A percentile compares a stretch with the other conserved stretches of the same genome.
Evolutionary conservation across 805 yeast genomes (phyloP).

Genomic region (Wickerhamiella allomyrinae): DNA sequence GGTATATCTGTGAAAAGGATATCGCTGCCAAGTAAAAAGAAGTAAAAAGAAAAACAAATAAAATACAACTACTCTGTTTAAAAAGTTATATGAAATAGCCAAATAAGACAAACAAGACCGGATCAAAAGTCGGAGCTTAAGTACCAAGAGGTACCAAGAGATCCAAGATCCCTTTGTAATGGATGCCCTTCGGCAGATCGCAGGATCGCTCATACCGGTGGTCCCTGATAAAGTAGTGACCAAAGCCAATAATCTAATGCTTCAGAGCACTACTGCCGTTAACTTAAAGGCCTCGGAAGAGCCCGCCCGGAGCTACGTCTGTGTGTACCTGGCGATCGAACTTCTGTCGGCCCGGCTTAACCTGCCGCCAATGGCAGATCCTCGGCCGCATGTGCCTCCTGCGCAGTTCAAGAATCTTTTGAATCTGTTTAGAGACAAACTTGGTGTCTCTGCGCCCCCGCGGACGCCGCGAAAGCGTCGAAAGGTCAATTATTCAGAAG

Average conservation of each 20-base stretch:
- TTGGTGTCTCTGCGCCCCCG: not conserved
- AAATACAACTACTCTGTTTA: too few relatives aligned
- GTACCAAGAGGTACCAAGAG: too few relatives aligned
- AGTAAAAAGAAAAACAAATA: too few relatives aligned
- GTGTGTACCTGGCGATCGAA: slow-evolving; percentile 16
- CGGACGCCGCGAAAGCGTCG: not conserved
- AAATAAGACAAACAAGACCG: too few relatives aligned
- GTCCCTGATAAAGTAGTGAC: slow-evolving; percentile 9
- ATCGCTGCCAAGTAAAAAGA: too few relatives aligned
- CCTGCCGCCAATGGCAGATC: slow-evolving; percentile 1
- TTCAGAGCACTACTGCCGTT: slow-evolving; percentile 13
- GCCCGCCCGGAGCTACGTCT: slow-evolving; percentile 16
- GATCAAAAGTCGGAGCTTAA: too few relatives aligned
- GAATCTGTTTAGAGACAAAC: not conserved
- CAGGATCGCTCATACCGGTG: slow-evolving; percentile 3
- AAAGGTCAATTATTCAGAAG: too few relatives aligned
- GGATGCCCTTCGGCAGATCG: slow-evolving; percentile 3
- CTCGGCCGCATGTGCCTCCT: not conserved
- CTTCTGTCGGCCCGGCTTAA: slow-evolving; percentile 3
- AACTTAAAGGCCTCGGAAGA: slow-evolving; percentile 15
- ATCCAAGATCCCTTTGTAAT: too few relatives aligned
- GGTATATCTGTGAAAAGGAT: too few relatives aligned
- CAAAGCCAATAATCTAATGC: slow-evolving; percentile 5
- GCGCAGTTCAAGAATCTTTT: slow-evolving; percentile 1
- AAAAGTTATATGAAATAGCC: too few relatives aligned